phyloP scores from a whole-genome alignment of 257 asterid species.

The Scutellaria baicalensis region DNA sequence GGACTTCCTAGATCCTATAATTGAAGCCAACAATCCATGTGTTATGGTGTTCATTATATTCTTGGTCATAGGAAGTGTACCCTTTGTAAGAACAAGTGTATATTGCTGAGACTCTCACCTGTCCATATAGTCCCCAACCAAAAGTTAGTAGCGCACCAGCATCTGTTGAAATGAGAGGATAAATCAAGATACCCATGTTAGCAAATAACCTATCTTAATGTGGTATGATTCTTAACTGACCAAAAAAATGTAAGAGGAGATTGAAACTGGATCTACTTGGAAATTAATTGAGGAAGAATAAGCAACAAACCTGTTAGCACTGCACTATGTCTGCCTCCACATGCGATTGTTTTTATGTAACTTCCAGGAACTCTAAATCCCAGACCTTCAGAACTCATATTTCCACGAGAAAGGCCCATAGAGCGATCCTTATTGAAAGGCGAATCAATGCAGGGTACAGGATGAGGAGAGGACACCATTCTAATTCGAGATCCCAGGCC shows the following conservation, averaged over 20 bases:
- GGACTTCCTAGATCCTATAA: neutral
- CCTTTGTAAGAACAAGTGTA: constrained; percentile 5
- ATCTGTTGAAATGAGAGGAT: constrained; percentile 45
- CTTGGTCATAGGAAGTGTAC: neutral
- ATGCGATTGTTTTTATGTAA: constrained; percentile 80
- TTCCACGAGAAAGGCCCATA: constrained; percentile 51
- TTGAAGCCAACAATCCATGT: neutral
- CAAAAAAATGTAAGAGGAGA: neutral
- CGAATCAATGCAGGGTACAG: constrained; percentile 75
- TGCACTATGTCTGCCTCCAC: constrained; percentile 99
- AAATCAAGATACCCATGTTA: constrained; percentile 7
- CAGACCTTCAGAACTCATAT: constrained; percentile 50
- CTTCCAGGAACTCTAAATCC: constrained; percentile 69
- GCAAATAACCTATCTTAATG: neutral
- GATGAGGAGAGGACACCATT: constrained; percentile 98
- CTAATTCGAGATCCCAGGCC: constrained; percentile 92
- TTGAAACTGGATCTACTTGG: neutral
- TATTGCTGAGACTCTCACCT: constrained; percentile 42
- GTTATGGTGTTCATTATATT: neutral
- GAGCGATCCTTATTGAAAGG: constrained; percentile 46
- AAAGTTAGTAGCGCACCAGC: constrained; percentile 88
- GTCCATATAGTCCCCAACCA: constrained; percentile 99
- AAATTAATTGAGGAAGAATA: neutral
- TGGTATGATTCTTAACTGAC: constrained; percentile 1
- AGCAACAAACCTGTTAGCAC: constrained; percentile 59